Evolutionary conservation across 257 asterid genomes (phyloP), one percentile per base, ranked within the genome.

Genomic region (Capsicum chinense): DNA sequence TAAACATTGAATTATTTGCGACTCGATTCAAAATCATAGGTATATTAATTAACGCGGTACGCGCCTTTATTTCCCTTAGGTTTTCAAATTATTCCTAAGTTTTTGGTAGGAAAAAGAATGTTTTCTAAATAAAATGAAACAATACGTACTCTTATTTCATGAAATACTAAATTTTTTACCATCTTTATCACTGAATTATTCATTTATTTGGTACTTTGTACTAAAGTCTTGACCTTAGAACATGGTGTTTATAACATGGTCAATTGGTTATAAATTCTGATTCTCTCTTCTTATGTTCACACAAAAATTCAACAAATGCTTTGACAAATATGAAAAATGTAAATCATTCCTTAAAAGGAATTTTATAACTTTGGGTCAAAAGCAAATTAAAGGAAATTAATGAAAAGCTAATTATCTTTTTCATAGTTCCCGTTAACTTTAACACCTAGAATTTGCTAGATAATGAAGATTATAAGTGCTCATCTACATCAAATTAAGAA

Each of bases 201-300:
- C 14, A 48, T 33, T 33, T 26, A 26, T 26, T 26, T 26, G 33
- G 11, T 73, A 19, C 44, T n/a, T 39, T 39, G 42, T 73, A 73
- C 9, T 1, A 33, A 17, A 47, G n/a, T 48, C 3, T 73, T 73
- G 59, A 19, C 59, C 12, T 19, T 73, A 48, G 80, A 73, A 21
- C 42, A 48, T 73, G 71, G 17, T 66, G 73, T 33, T 66, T 47
- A 17, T 17, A 73, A 48, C 42, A 48, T 73, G 80, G 59, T 73
- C 57, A 26, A 26, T 26, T 26, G 33, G 33, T 26, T 26, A 19
- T 21, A 47, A 21, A 19, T 1, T 50, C 21, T 74, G 62, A 76
- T 52, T 76, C 9, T 21, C 81, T 7, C 26, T 76, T 76, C 37
- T 52, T 54, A 26, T 14, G 26, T 76, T 37, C 80, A 50, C 19